A percentile compares a stretch with the other conserved stretches of the same genome.
These are phyloP conservation scores for Stropharia rugosoannulata DNA, from an alignment of 768 basidiomycete species.

Conservation along the genomic window DNA sequence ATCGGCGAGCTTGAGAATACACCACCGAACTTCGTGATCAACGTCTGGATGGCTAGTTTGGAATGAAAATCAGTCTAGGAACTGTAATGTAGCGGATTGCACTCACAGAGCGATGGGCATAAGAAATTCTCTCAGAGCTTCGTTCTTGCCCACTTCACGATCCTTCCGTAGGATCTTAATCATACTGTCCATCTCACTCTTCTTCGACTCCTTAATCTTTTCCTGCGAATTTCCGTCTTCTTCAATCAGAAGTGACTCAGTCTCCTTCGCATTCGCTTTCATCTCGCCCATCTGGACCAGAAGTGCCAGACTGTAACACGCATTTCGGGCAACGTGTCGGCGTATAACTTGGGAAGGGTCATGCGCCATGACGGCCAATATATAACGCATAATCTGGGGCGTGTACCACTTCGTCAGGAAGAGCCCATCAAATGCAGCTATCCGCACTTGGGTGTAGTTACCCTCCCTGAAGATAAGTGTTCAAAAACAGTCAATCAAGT, in stretches of 20 bases:
- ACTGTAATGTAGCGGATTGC: slow-evolving; percentile 1
- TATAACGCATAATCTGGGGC: slow-evolving; percentile 81
- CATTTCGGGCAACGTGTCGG: slow-evolving; percentile 82
- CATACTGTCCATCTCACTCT: slow-evolving; percentile 80
- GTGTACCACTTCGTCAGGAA: slow-evolving; percentile 89
- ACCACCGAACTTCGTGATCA: slow-evolving; percentile 90
- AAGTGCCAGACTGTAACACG: slow-evolving; percentile 84
- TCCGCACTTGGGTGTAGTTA: slow-evolving; percentile 88
- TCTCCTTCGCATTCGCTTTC: slow-evolving; percentile 70
- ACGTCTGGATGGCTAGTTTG: slow-evolving; percentile 63
- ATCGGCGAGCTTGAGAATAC: slow-evolving; percentile 88
- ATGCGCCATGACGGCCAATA: slow-evolving; percentile 81
- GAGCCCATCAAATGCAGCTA: slow-evolving; percentile 92
- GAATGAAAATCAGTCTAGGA: slow-evolving; percentile 22
- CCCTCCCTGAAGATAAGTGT: slow-evolving; percentile 66
- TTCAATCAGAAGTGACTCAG: slow-evolving; percentile 79
- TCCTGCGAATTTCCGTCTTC: slow-evolving; percentile 78
- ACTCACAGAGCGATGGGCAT: slow-evolving; percentile 80
- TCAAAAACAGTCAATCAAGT: slow-evolving; percentile 7
- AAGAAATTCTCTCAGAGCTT: slow-evolving; percentile 73
- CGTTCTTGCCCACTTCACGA: slow-evolving; percentile 79
- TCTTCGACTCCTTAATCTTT: slow-evolving; percentile 73
- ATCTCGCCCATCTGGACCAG: slow-evolving; percentile 90
- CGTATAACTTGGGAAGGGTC: slow-evolving; percentile 83
- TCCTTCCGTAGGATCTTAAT: slow-evolving; percentile 89